Evolutionary conservation across 768 basidiomycete genomes (phyloP).

Genomic region (Tulasnella sp.): DNA sequence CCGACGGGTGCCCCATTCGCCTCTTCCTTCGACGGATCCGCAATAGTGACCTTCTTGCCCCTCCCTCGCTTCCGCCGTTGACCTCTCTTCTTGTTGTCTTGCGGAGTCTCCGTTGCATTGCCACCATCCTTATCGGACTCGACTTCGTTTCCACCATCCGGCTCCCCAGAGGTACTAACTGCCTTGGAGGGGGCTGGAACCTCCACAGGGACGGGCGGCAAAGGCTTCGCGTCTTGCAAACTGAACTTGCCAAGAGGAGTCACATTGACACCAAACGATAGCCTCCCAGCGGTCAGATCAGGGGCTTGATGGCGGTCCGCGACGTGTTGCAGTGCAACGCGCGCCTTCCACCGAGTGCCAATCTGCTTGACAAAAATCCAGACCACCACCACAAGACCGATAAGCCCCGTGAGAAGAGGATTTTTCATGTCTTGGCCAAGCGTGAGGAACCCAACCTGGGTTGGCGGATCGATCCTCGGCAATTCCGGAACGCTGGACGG

Average conservation of each 20-base stretch:
- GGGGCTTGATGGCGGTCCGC: background rate
- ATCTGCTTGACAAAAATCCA: slow-evolving; percentile 13
- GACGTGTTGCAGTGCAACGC: background rate
- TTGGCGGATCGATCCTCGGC: background rate
- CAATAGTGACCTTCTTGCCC: slow-evolving; percentile 22
- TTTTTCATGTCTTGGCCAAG: slow-evolving; percentile 7
- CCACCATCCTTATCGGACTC: slow-evolving; percentile 20
- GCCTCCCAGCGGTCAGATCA: background rate
- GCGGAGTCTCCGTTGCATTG: slow-evolving; percentile 12
- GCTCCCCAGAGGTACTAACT: slow-evolving; percentile 3
- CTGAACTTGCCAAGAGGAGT: background rate
- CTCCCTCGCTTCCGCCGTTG: slow-evolving; percentile 19
- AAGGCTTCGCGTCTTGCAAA: slow-evolving; percentile 2
- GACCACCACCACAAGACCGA: background rate
- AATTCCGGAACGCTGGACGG: background rate
- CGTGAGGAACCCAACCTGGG: background rate
- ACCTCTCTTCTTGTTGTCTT: slow-evolving; percentile 22
- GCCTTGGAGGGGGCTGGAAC: background rate
- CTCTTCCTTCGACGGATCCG: slow-evolving; percentile 21
- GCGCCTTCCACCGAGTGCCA: background rate
- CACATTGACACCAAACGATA: background rate
- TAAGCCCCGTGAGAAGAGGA: slow-evolving; percentile 2
- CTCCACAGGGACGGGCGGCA: background rate
- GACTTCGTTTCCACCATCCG: slow-evolving; percentile 2
- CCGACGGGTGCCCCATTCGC: background rate